Conservation (phyloP, 1,284 basidiomycete genomes). For the Ganoderma leucocontextum region DNA sequence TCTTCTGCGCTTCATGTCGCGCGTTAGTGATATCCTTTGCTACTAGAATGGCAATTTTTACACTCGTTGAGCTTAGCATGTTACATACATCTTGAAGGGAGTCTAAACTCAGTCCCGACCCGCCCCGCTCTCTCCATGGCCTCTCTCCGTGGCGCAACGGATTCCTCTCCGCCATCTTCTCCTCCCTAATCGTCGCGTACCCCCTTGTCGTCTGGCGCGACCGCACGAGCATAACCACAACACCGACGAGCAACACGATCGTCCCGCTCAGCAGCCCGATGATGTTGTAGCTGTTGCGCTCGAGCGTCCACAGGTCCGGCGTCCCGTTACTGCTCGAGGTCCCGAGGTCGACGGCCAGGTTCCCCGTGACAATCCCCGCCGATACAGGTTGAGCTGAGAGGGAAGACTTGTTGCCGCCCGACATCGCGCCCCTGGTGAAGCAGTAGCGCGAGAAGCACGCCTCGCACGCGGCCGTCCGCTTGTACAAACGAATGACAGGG, state of each 20-base stretch:
- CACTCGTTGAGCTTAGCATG: too few species aligned
- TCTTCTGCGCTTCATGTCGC: background rate
- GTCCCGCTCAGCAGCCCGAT: slow-evolving; percentile 5
- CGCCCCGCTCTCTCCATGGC: background rate
- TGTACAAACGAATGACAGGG: slow-evolving; percentile 16
- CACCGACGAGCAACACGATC: background rate
- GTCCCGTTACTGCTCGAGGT: background rate
- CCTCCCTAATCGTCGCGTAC: background rate
- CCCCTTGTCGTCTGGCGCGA: background rate
- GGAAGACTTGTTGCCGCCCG: background rate
- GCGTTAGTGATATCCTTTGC: too few species aligned
- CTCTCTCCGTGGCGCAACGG: background rate
- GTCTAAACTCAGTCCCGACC: background rate
- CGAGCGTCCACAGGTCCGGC: slow-evolving; percentile 6
- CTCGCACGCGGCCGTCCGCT: slow-evolving; percentile 14
- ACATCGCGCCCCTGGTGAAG: slow-evolving; percentile 11
- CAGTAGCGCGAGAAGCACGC: slow-evolving; percentile 20
- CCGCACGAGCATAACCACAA: background rate
- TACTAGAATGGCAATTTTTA: too few species aligned
- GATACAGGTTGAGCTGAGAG: too few species aligned
- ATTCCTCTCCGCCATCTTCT: slow-evolving; percentile 4
- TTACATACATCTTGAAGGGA: too few species aligned
- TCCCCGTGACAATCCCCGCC: background rate
- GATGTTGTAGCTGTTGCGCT: slow-evolving; percentile 9
- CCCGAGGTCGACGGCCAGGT: background rate